phyloP scores from a whole-genome alignment of 2,329 filamentous ascomycete species.

The Colletotrichum sp. region DNA sequence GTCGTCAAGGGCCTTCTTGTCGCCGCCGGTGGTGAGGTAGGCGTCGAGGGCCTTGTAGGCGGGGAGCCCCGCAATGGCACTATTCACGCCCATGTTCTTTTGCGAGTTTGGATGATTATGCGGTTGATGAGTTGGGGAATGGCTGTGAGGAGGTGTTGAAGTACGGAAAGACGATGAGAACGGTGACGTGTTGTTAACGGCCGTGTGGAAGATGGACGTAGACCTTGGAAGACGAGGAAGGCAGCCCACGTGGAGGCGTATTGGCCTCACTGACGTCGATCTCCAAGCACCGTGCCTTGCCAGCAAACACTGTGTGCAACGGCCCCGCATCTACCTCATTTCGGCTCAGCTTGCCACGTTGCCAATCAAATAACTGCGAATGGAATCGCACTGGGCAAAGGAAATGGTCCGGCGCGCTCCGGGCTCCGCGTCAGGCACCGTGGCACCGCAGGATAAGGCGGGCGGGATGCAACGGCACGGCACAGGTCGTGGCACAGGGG shows the following conservation, averaged over 20 bases:
- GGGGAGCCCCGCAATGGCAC: not conserved
- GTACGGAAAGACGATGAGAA: not conserved
- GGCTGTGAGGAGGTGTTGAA: not conserved
- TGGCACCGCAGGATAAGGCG: not conserved
- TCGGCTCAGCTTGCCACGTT: not conserved
- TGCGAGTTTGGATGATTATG: not conserved
- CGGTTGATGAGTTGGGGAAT: not conserved
- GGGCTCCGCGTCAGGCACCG: not conserved
- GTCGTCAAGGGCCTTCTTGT: not conserved
- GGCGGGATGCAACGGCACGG: not conserved
- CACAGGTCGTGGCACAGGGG: not conserved
- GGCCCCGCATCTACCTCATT: not conserved
- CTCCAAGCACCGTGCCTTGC: not conserved
- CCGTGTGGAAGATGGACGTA: not conserved
- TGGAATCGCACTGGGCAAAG: not conserved
- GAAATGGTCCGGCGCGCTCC: not conserved
- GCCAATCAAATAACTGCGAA: not conserved
- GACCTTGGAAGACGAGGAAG: not conserved
- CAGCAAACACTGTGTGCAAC: not conserved
- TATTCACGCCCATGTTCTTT: not conserved
- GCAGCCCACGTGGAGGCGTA: constrained; percentile 8
- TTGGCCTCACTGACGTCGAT: constrained; percentile 16
- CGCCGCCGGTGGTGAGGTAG: not conserved
- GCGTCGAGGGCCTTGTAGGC: constrained; percentile 6
- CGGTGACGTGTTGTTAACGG: not conserved